Evolutionary conservation across 1,284 basidiomycete genomes (phyloP).

Genomic region (Malassezia furfur): DNA sequence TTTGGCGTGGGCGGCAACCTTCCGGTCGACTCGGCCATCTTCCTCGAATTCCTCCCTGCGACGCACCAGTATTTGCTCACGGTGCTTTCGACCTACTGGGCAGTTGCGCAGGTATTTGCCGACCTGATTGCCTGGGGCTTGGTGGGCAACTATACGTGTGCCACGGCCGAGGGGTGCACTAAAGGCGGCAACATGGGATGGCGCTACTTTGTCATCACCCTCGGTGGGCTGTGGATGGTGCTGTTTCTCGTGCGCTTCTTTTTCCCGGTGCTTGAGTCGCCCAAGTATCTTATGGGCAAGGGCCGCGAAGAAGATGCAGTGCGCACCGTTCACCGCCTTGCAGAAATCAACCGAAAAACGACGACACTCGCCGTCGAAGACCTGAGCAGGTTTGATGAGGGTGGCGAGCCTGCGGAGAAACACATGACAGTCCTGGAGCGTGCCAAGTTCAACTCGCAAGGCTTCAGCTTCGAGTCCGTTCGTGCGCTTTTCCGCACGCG

Average conservation of each 20-base stretch:
- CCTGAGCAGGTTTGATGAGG: constrained; percentile 31
- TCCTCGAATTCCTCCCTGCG: constrained; percentile 35
- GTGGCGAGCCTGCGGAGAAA: not conserved
- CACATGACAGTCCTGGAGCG: not conserved
- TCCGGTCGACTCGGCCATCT: constrained; percentile 38
- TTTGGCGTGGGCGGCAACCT: constrained; percentile 41
- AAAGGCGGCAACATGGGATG: constrained; percentile 37
- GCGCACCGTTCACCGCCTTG: constrained; percentile 24
- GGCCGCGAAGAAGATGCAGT: constrained; percentile 36
- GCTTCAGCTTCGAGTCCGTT: not conserved
- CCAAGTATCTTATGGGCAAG: constrained; percentile 33
- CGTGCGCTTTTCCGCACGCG: not conserved
- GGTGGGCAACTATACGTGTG: constrained; percentile 33
- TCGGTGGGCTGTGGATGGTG: constrained; percentile 38
- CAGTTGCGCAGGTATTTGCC: constrained; percentile 37
- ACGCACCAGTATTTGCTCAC: constrained; percentile 29
- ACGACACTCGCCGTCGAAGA: constrained; percentile 47
- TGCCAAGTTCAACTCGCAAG: constrained; percentile 25
- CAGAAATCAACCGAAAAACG: constrained; percentile 44
- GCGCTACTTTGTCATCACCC: constrained; percentile 38
- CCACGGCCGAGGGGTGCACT: constrained; percentile 20
- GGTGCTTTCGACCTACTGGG: constrained; percentile 37
- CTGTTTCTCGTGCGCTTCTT: constrained; percentile 43
- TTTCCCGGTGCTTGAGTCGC: constrained; percentile 38
- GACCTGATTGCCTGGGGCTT: constrained; percentile 38